Evolutionary conservation across 805 yeast species (phyloP), one percentile per base, ranked within the genome.

Genomic region (Komagataella populi): DNA sequence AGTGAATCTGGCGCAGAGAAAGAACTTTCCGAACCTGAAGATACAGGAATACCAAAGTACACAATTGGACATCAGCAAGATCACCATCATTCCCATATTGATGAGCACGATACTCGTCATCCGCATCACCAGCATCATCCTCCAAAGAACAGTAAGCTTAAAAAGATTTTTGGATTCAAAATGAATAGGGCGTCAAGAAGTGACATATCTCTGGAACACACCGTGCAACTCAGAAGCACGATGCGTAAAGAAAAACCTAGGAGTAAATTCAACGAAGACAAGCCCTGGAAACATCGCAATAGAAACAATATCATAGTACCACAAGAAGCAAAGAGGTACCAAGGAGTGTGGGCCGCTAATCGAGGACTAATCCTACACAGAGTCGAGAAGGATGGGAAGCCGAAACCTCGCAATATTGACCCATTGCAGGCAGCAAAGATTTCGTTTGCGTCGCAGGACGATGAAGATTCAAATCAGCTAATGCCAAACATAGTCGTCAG

Each of bases 291-390:
- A 59, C 81, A 83, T 59, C 97, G 88, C 65, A 71, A 70, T 30
- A 85, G 80, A 54, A 70, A 81, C 5, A 59, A 55, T 62, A 70
- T 56, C 63, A 69, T 74, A 43, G 63, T 70, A 2, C 81, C 77
- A 47, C 74, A 70, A 47, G 98, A 93, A 63, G 74, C 87, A 53
- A 89, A 89, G 62, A 68, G 98, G 44, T 93, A 91, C 64, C 97
- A 90, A 64, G 95, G 95, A 23, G 77, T 93, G 14, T 93, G 96
- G 96, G 95, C 84, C 0, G 81, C 96, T 39, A 93, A 93, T 62
- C 80, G 78, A 55, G 95, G 93, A 2, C 60, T 69, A 3, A 83
- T 83, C 58, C 63, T 83, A 56, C 49, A 50, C 23, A 46, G 30
- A 45, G 46, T 12, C 12, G 22, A 45, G 14, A 20, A 45, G 10